Evolutionary conservation across 495 filamentous ascomycete genomes (phyloP), one percentile per base, ranked within the genome.

Genomic region (Penicillium ochrochloron): DNA sequence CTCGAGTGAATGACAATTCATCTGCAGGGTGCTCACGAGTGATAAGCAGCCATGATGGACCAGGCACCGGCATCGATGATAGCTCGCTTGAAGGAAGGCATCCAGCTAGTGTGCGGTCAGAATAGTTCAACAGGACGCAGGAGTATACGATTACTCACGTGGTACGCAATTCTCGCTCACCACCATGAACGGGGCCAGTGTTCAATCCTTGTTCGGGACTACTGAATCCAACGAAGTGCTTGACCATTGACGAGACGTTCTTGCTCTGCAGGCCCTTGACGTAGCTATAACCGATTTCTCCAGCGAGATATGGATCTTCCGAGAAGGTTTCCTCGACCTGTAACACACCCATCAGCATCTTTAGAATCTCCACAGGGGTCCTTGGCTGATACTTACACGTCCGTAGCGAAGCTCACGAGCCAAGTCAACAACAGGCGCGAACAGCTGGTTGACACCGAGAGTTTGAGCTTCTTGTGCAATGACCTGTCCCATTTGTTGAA

Each of bases 151-250:
- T 71, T 25, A 0, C 60, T 29, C 63, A 80, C 78, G 87, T 90
- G 8, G 88, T 89, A 19, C 87, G 83, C 57, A 90, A 71, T 65
- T 90, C 88, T 63, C 89, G 75, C 71, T 89, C 83, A 7, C 88
- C 89, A 12, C 87, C 89, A 62, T 90, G 88, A 2, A 90, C 88
- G 2, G 88, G 88, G 0, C 83, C 88, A 58, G 86, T 88, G 57
- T 91, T 91, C 4, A 91, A 64, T 8, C 89, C 89, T 72, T 90
- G 87, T 65, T 91, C 89, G 0, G 87, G 88, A n/a, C 74, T 79
- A 25, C 78, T 87, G 70, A 85, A 90, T 6, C 80, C 89, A 4
- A 84, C 82, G 68, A 88, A 91, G 66, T 91, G 89, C 78, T 91
- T 92, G 31, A 91, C 86, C 63, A 83, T 90, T 15, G 89, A 83